Evolutionary conservation across 306 rosid genomes (phyloP).

Genomic region (Astragalus glycyphyllos): DNA sequence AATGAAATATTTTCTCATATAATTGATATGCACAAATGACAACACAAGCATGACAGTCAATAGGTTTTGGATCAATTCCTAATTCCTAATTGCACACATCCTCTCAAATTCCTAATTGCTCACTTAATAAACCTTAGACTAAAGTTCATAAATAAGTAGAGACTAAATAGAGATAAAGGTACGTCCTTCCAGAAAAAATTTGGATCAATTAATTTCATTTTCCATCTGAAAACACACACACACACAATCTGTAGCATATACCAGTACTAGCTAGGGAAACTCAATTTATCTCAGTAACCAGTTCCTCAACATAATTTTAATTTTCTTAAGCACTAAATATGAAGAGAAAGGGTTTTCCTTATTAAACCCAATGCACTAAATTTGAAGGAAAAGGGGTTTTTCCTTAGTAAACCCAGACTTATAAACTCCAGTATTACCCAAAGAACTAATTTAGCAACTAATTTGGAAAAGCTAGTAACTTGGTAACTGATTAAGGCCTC

Average conservation of each 20-base stretch:
- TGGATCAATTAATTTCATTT: not conserved
- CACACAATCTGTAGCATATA: not conserved
- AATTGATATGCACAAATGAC: not conserved
- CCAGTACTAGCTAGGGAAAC: not conserved
- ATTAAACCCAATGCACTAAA: conserved; percentile 1
- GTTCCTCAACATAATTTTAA: not conserved
- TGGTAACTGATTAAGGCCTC: conserved; percentile 35
- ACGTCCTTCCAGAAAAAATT: not conserved
- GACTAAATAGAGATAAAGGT: not conserved
- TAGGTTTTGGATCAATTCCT: no score
- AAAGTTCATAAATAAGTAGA: not conserved
- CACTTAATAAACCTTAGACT: not conserved
- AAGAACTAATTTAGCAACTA: conserved; percentile 41
- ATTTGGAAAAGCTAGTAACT: conserved; percentile 40
- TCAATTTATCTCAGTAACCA: not conserved
- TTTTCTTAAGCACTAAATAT: not conserved
- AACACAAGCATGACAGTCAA: conserved; percentile 1
- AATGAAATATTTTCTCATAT: conserved; percentile 13
- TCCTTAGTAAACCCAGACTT: conserved; percentile 20
- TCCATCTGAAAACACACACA: not conserved
- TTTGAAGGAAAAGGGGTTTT: no score
- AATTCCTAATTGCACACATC: no score
- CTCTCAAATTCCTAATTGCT: not conserved
- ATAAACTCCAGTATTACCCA: conserved; percentile 39
- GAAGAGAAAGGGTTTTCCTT: not conserved